These are phyloP conservation scores for Penicillium sp. DNA, from an alignment of 2,329 filamentous ascomycete species.

Conservation along the genomic window DNA sequence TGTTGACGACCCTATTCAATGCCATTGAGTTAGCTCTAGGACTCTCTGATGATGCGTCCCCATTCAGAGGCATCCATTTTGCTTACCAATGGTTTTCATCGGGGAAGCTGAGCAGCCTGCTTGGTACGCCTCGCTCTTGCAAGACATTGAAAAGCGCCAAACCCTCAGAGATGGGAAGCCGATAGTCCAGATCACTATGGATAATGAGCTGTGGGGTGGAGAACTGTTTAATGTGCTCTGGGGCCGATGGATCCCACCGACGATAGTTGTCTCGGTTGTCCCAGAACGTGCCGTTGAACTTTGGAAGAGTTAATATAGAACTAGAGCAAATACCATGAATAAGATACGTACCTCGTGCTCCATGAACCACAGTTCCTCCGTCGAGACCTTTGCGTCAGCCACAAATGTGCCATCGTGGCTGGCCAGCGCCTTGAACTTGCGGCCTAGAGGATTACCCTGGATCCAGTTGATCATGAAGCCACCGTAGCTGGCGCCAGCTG, in stretches of 20 bases:
- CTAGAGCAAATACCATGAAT: neutral
- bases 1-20: constrained; percentile 68
- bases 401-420: constrained; percentile 86
- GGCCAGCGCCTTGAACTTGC: constrained; percentile 83
- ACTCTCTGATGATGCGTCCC: neutral
- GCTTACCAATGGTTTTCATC: constrained; percentile 64
- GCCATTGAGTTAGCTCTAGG: neutral
- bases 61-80: neutral
- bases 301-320: neutral
- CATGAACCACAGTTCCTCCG: constrained; percentile 55
- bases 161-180: constrained; percentile 78
- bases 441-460: constrained; percentile 78
- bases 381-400: constrained; percentile 50
- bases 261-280: constrained; percentile 62
- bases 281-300: constrained; percentile 53
- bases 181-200: constrained; percentile 82
- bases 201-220: constrained; percentile 79
- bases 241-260: constrained; percentile 64
- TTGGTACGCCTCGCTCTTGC: constrained; percentile 70
- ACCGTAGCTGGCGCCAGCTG: constrained; percentile 44
- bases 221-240: constrained; percentile 65
- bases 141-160: constrained; percentile 78
- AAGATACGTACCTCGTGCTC: constrained; percentile 43
- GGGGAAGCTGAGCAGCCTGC: constrained; percentile 74
- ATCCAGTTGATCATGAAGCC: constrained; percentile 71